Base-by-base conservation (phyloP, 1,284 basidiomycete species). In the Apiotrichum sp. region DNA sequence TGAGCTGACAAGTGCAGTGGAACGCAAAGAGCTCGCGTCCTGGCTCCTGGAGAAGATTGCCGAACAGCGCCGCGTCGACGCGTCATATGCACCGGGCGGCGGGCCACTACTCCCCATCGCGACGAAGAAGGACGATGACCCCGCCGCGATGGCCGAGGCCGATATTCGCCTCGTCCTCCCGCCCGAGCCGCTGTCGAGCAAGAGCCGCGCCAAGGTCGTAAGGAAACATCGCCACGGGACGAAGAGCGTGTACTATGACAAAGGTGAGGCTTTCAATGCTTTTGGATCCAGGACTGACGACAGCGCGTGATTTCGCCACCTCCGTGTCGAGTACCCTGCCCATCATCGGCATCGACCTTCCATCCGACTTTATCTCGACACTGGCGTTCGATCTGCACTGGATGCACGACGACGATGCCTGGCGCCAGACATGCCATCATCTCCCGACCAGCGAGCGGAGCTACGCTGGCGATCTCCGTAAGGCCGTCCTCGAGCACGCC, bases 41-140 rank as follows among this genome's bases (percentile, higher is more conserved):
- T 69, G 71, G 56, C 68, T 78, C 11, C 65, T 70, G 7, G 55
- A 61, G 34, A 67, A 64, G 3, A 70, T 77, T 10, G 57, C 64
- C n/a, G 73, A 76, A 35, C 76, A 78, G 58, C 64, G 74, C 1
- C 65, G 72, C 6, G 67, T 76, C 36, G 76, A 78, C 55, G 66
- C 68, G 0, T 62, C 62, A 0, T 70, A 74, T 50, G 47, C 35
- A 7, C 47, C 47, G 2, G 73, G 68, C 14, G 71, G 71, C 49
- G 67, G 63, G 4, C 62, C 66, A 4, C 62, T 68, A 2, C 62
- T 68, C 0, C 59, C 65, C 4, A 56, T 46, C 9, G 64, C 67
- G 1, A 58, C 41, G 40, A 34, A 45, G 53, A n/a, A 43, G 32
- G 43, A 52, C 29, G 50, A 44, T 34, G 45, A 47, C 33, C 29